Evolutionary conservation across 1,139 yeast genomes (phyloP).

Genomic region (Zhuliangozyma blackwelliae): DNA sequence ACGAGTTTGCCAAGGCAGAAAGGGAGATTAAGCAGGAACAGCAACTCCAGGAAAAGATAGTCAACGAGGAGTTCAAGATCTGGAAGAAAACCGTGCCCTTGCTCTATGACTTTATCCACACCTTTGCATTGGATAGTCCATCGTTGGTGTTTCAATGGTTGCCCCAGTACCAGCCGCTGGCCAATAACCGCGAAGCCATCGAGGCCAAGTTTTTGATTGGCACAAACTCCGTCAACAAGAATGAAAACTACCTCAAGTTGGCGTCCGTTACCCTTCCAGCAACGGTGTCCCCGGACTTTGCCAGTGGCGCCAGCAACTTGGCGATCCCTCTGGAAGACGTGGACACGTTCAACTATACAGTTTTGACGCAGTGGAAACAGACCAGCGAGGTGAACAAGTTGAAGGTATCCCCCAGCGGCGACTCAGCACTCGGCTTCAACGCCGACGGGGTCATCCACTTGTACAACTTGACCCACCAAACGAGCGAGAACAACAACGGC

Average conservation of each 20-base stretch:
- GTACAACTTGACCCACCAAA: conserved; percentile 23
- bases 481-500: conserved; percentile 12
- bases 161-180: conserved; percentile 27
- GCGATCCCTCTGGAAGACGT: conserved; percentile 18
- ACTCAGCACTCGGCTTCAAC: conserved; percentile 46
- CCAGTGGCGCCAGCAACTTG: conserved; percentile 15
- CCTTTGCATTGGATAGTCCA: conserved; percentile 65
- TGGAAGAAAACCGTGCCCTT: conserved; percentile 97
- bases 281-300: conserved; percentile 36
- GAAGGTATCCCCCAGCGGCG: conserved; percentile 32
- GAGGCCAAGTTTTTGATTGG: conserved; percentile 45
- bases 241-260: conserved; percentile 42
- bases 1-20: conserved; percentile 21
- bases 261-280: conserved; percentile 49
- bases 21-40: conserved; percentile 37
- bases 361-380: conserved; percentile 46
- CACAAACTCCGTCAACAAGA: conserved; percentile 38
- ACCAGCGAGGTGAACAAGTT: conserved; percentile 51
- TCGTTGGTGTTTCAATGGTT: conserved; percentile 49
- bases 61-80: conserved; percentile 74
- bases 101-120: conserved; percentile 72
- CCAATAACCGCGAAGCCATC: conserved; percentile 33
- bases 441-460: conserved; percentile 46
- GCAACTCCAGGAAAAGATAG: conserved; percentile 47
- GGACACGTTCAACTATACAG: conserved; percentile 27